phyloP scores from a whole-genome alignment of 106 monocot species.

The Dendrobium nobile region DNA sequence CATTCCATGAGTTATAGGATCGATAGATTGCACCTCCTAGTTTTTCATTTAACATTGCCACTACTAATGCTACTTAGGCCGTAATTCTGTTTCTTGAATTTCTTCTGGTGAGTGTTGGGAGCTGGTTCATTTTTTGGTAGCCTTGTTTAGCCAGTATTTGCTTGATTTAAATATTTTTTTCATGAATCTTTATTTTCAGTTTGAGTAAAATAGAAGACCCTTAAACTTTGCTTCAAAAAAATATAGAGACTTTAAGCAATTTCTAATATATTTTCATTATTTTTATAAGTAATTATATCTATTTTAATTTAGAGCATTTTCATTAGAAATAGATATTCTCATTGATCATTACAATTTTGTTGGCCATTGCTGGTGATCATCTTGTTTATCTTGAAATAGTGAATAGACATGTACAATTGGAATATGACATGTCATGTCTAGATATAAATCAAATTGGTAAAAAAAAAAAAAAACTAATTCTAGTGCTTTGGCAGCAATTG shows the following conservation, averaged over 20 bases:
- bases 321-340: background rate
- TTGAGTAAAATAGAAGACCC: background rate
- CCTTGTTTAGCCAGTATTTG: background rate
- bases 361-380: slow-evolving; percentile 93
- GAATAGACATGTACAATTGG: slow-evolving; percentile 59
- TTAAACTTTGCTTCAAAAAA: background rate
- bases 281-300: background rate
- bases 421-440: slow-evolving; percentile 93
- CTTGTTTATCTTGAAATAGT: slow-evolving; percentile 92
- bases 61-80: slow-evolving; percentile 92
- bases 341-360: slow-evolving; percentile 41
- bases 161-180: background rate
- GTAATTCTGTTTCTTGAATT: background rate
- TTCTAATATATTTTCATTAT: background rate
- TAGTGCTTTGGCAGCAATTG: slow-evolving; percentile 76
- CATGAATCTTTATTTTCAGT: background rate
- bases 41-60: slow-evolving; percentile 92
- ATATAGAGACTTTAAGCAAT: background rate
- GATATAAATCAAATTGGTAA: slow-evolving; percentile 89
- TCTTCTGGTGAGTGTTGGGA: background rate
- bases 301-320: background rate
- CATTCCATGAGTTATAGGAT: slow-evolving; percentile 71
- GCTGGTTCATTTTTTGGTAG: background rate
- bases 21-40: slow-evolving; percentile 81
- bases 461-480: slow-evolving; percentile 34